phyloP scores from a whole-genome alignment of 441 rosid genomes.

The Erysimum cheiri region DNA sequence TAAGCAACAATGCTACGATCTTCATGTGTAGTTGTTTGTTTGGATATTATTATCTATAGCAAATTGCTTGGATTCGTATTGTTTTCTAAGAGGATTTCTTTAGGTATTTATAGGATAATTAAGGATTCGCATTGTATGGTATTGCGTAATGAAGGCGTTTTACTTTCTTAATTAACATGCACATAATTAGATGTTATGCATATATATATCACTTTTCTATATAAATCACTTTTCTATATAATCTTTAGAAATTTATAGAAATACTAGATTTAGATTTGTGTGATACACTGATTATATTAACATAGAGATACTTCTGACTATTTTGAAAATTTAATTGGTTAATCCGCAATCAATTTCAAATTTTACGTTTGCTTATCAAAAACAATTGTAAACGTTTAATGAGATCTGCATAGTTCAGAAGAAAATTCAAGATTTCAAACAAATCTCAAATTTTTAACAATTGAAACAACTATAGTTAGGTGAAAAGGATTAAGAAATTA shows the following conservation, averaged over 20 bases:
- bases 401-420: too few relatives aligned
- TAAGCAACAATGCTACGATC: conserved; percentile 28
- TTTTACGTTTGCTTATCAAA: too few relatives aligned
- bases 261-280: background rate
- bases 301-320: too few relatives aligned
- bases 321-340: too few relatives aligned
- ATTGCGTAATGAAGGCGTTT: background rate
- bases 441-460: too few relatives aligned
- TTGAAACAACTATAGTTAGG: too few relatives aligned
- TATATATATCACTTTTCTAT: conserved; percentile 10
- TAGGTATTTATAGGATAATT: background rate
- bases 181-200: conserved; percentile 11
- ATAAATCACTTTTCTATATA: too few relatives aligned
- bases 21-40: conserved; percentile 10
- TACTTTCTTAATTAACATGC: background rate
- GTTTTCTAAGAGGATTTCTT: conserved; percentile 17
- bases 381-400: too few relatives aligned
- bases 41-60: background rate
- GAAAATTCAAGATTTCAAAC: too few relatives aligned
- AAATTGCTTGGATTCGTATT: background rate
- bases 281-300: too few relatives aligned
- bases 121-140: conserved; percentile 11
- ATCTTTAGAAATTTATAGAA: background rate
- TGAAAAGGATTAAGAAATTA: too few relatives aligned
- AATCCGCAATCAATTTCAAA: too few relatives aligned